A percentile compares a stretch with the other conserved stretches of the same genome.
Evolutionary conservation across 2,329 filamentous ascomycete genomes (phyloP).

Genomic region (Pestalotiopsis sp.): DNA sequence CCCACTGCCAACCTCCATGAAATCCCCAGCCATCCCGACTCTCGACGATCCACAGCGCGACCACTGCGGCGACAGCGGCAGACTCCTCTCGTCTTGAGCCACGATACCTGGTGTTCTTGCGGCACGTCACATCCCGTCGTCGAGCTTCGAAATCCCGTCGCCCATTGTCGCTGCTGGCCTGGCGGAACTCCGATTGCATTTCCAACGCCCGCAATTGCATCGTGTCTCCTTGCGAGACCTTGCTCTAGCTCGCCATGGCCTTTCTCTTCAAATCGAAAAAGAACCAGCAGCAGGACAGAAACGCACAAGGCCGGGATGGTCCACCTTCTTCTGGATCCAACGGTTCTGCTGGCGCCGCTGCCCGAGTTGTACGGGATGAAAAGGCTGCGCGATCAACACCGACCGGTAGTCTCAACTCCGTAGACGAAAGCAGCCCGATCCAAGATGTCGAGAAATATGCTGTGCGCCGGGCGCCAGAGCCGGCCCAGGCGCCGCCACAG

Average conservation of each 20-base stretch:
- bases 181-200: slow-evolving; percentile 8
- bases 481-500: slow-evolving; percentile 47
- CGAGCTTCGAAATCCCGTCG: neutral
- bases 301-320: slow-evolving; percentile 57
- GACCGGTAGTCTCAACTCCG: slow-evolving; percentile 76
- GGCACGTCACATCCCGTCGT: slow-evolving; percentile 6
- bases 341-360: slow-evolving; percentile 50
- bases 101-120: slow-evolving; percentile 12
- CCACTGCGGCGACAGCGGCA: slow-evolving; percentile 7
- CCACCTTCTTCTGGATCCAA: slow-evolving; percentile 42
- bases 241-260: slow-evolving; percentile 63
- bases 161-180: slow-evolving; percentile 9
- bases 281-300: slow-evolving; percentile 69
- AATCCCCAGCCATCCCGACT: slow-evolving; percentile 29
- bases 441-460: slow-evolving; percentile 63
- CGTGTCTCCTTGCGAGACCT: slow-evolving; percentile 33
- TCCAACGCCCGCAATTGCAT: slow-evolving; percentile 14
- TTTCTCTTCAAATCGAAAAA: slow-evolving; percentile 86
- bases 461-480: slow-evolving; percentile 55
- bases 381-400: slow-evolving; percentile 70
- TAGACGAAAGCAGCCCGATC: slow-evolving; percentile 63
- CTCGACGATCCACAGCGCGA: slow-evolving; percentile 17
- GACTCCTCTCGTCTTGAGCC: slow-evolving; percentile 14
- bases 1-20: slow-evolving; percentile 23
- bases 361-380: slow-evolving; percentile 55